Evolutionary conservation across 768 basidiomycete species (phyloP).

Genomic region (Lactarius sanguifluus): DNA sequence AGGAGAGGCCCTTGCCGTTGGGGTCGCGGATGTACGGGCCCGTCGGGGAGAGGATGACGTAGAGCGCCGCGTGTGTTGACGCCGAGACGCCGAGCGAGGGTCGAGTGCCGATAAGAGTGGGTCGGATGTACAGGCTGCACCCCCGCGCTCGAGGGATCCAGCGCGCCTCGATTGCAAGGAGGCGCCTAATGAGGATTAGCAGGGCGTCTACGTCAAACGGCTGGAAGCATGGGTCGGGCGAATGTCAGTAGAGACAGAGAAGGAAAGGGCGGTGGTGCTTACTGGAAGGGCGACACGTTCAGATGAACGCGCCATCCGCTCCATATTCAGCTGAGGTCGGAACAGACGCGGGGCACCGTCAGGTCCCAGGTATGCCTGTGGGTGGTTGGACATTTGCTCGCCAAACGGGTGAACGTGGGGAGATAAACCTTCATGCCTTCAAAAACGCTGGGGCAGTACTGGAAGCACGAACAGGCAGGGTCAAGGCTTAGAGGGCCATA

Average conservation of each 20-base stretch:
- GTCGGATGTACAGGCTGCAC: slow-evolving; percentile 85
- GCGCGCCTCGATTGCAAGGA: slow-evolving; percentile 68
- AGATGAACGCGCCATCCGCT: slow-evolving; percentile 66
- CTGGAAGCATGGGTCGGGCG: slow-evolving; percentile 29
- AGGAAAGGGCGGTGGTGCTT: slow-evolving; percentile 31
- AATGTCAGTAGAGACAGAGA: not conserved
- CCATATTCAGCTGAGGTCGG: slow-evolving; percentile 84
- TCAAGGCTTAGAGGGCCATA: slow-evolving; percentile 62
- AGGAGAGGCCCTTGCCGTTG: slow-evolving; percentile 34
- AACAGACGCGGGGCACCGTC: slow-evolving; percentile 76
- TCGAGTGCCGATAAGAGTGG: slow-evolving; percentile 61
- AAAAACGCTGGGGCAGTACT: slow-evolving; percentile 60
- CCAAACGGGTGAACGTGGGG: not conserved
- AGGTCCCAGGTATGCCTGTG: slow-evolving; percentile 66
- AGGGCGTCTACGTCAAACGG: slow-evolving; percentile 49
- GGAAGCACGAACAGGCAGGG: slow-evolving; percentile 54
- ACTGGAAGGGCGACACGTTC: slow-evolving; percentile 74
- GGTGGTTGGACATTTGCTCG: not conserved
- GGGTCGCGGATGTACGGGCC: slow-evolving; percentile 48
- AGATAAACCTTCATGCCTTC: slow-evolving; percentile 66
- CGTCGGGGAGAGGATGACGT: slow-evolving; percentile 73
- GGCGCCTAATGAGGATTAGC: slow-evolving; percentile 56
- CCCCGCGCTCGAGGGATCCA: slow-evolving; percentile 81
- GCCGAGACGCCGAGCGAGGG: slow-evolving; percentile 64
- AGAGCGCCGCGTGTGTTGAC: slow-evolving; percentile 78